phyloP scores from a whole-genome alignment of 164 flowering plant species.

The Nymphaea thermarum region DNA sequence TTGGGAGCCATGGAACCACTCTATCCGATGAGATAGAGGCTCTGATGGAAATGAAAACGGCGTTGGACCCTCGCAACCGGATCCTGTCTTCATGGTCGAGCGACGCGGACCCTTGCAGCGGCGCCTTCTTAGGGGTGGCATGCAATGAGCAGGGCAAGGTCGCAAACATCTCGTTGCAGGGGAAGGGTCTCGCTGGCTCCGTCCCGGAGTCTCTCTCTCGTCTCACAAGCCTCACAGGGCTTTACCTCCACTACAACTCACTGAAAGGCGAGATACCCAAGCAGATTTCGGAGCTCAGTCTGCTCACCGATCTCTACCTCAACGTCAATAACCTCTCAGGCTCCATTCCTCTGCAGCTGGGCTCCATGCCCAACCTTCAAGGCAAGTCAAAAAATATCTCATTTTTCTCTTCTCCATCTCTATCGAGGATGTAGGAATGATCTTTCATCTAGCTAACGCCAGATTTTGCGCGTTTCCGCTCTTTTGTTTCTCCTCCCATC shows the following conservation, averaged over 20 bases:
- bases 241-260: constrained; percentile 77
- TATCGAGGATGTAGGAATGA: constrained; percentile 3
- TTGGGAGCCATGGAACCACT: not conserved
- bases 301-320: constrained; percentile 77
- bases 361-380: constrained; percentile 65
- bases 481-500: constrained; percentile 2
- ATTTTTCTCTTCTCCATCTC: not conserved
- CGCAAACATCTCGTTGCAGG: constrained; percentile 74
- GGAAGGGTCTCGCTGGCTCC: constrained; percentile 66
- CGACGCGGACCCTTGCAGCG: constrained; percentile 50
- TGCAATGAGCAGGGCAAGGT: constrained; percentile 65
- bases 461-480: not conserved
- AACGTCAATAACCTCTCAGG: constrained; percentile 79
- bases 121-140: constrained; percentile 66
- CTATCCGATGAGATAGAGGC: constrained; percentile 26
- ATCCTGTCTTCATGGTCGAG: constrained; percentile 61
- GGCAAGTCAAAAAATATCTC: constrained; percentile 24
- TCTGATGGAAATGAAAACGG: constrained; percentile 54
- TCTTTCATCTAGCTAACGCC: not conserved
- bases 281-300: constrained; percentile 50
- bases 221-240: constrained; percentile 69
- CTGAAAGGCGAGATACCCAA: constrained; percentile 68
- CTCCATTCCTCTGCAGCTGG: constrained; percentile 55
- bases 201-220: constrained; percentile 54
- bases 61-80: constrained; percentile 52